Evolutionary conservation across 208 protist species (phyloP).

Genomic region (Leishmania major): DNA sequence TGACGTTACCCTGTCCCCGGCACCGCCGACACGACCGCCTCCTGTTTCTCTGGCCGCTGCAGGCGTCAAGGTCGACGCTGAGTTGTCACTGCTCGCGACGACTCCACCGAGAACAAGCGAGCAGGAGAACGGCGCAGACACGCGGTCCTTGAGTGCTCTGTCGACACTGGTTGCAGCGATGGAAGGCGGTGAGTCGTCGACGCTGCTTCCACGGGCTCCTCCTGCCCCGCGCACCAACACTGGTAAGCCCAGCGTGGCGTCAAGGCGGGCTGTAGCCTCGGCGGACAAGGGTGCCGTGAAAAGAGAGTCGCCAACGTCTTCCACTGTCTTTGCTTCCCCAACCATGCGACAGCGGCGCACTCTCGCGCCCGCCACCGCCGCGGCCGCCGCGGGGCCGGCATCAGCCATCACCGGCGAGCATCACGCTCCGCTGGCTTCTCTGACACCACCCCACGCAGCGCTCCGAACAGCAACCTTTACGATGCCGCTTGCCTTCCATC

Average conservation of each 20-base stretch:
- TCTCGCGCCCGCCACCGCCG: not conserved
- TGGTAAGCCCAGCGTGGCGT: not conserved
- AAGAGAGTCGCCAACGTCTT: not conserved
- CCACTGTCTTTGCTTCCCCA: constrained; percentile 7
- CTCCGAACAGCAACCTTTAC: not conserved
- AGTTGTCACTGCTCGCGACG: not conserved
- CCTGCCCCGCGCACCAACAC: not conserved
- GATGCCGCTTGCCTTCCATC: constrained; percentile 1
- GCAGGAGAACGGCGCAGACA: not conserved
- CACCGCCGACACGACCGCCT: not conserved
- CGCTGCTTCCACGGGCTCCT: not conserved
- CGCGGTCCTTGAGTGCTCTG: not conserved
- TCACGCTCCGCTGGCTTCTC: not conserved
- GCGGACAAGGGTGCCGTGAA: not conserved
- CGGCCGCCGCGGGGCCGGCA: not conserved
- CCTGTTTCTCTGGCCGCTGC: not conserved
- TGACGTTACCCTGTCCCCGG: not conserved
- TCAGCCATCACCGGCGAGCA: not conserved
- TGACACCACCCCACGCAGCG: not conserved
- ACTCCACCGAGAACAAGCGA: not conserved
- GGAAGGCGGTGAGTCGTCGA: not conserved
- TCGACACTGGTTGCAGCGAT: not conserved
- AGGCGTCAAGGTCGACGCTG: constrained; percentile 2
- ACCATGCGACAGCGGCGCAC: constrained; percentile 11
- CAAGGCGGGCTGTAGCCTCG: not conserved